These are phyloP conservation scores for Daldinia sp. DNA, from an alignment of 2,329 filamentous ascomycete genomes.

Conservation along the genomic window DNA sequence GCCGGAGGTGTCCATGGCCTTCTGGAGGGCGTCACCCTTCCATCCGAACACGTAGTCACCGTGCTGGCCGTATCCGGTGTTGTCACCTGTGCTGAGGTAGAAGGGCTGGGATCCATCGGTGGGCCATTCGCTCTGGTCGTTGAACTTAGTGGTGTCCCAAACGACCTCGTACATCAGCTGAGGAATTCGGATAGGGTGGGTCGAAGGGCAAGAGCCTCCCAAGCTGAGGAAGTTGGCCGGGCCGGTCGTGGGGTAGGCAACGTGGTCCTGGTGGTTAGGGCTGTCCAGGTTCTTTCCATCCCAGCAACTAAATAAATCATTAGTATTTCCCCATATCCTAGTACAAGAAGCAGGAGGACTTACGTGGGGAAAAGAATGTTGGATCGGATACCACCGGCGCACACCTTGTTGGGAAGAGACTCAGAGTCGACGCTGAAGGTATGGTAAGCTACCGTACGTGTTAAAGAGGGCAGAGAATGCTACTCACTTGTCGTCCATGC, in stretches of 20 bases:
- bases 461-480: not conserved
- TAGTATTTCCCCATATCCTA: conserved; percentile 46
- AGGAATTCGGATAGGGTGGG: conserved; percentile 52
- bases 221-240: conserved; percentile 53
- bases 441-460: conserved; percentile 32
- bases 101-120: conserved; percentile 51
- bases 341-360: conserved; percentile 55
- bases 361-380: conserved; percentile 59
- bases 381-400: conserved; percentile 55
- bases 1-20: conserved; percentile 50
- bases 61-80: conserved; percentile 53
- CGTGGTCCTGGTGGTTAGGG: conserved; percentile 58
- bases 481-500: conserved; percentile 57
- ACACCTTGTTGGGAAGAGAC: conserved; percentile 50
- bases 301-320: conserved; percentile 58
- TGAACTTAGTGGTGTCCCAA: conserved; percentile 54
- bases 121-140: conserved; percentile 50
- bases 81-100: conserved; percentile 49
- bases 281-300: conserved; percentile 59
- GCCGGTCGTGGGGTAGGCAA: conserved; percentile 56
- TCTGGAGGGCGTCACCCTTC: conserved; percentile 42
- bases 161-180: conserved; percentile 60
- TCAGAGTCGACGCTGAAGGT: conserved; percentile 50
- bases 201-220: conserved; percentile 48
- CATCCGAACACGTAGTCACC: conserved; percentile 51